phyloP scores from a whole-genome alignment of 192 early-diverging fungal genomes.

The Neocallimastix lanati region DNA sequence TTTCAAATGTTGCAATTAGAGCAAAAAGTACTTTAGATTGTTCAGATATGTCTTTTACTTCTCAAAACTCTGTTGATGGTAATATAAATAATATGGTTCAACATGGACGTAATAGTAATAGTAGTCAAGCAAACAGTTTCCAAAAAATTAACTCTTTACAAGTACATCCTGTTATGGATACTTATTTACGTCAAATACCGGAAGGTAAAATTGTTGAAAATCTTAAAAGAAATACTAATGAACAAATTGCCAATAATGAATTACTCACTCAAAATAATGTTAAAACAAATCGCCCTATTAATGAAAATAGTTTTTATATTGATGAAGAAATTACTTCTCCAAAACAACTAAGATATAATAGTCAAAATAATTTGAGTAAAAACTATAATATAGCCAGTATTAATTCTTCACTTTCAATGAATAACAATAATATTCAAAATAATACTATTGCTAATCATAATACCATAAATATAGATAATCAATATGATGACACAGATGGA shows the following conservation, averaged over 20 bases:
- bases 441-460: background rate
- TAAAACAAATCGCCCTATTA: background rate
- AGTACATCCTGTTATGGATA: background rate
- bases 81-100: background rate
- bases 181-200: background rate
- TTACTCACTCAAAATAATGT: background rate
- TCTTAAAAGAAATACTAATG: background rate
- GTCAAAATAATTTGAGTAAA: too few relatives aligned
- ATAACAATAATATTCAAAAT: too few relatives aligned
- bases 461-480: too few relatives aligned
- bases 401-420: too few relatives aligned
- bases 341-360: background rate
- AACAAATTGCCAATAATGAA: background rate
- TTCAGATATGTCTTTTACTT: too few relatives aligned
- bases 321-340: background rate
- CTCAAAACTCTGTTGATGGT: background rate
- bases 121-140: background rate
- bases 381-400: too few relatives aligned
- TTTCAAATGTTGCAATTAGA: background rate
- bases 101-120: background rate
- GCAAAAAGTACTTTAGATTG: too few relatives aligned
- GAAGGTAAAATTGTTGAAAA: background rate
- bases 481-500: too few relatives aligned
- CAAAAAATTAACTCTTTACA: background rate
- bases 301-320: background rate